These are phyloP conservation scores for Blastocystis sp. DNA, from an alignment of 352 stramenopile species.

Conservation along the genomic window DNA sequence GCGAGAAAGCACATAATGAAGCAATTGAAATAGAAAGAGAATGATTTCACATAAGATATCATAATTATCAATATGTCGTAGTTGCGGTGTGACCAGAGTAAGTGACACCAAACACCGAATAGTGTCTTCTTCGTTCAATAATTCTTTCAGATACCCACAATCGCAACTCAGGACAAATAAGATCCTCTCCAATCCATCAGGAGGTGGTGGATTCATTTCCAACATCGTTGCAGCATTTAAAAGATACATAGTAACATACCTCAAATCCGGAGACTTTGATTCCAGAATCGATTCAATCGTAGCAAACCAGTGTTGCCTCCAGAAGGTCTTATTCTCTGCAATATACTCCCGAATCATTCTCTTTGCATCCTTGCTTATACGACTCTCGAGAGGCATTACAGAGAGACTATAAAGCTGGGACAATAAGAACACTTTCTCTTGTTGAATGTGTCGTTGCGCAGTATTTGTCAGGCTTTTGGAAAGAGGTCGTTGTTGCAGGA, in stretches of 20 bases:
- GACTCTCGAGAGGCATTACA: background rate
- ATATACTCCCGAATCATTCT: background rate
- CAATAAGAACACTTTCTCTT: background rate
- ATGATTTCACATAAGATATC: background rate
- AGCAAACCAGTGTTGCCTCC: background rate
- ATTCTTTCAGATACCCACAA: background rate
- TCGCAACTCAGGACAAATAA: background rate
- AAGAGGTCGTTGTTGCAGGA: background rate
- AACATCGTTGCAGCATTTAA: background rate
- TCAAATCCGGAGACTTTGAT: background rate
- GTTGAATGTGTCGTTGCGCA: background rate
- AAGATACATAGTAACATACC: background rate
- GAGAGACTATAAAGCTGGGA: background rate
- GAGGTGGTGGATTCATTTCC: too few species aligned
- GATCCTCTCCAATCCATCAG: background rate
- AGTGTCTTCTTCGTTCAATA: background rate
- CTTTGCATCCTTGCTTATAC: background rate
- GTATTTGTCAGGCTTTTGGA: background rate
- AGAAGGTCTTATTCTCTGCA: background rate
- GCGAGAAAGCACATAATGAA: background rate
- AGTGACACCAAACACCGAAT: background rate
- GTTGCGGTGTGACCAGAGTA: background rate
- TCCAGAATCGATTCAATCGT: background rate
- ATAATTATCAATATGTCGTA: background rate
- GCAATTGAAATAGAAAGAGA: background rate